These are phyloP conservation scores for Ophiostoma piceae DNA, from an alignment of 2,329 filamentous ascomycete species.

Conservation along the genomic window DNA sequence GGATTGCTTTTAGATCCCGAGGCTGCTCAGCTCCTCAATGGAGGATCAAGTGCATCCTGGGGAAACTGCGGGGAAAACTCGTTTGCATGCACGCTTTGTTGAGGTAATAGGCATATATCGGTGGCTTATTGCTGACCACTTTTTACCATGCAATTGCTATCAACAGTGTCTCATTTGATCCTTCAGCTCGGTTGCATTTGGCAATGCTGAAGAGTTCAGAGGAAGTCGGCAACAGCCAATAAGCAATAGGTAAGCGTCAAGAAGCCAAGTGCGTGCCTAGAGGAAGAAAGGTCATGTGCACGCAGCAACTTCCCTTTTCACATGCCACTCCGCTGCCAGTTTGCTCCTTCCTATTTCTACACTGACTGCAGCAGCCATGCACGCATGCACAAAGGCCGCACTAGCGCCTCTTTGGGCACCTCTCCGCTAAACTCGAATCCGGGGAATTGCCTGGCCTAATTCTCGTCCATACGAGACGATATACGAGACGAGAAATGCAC, in stretches of 20 bases:
- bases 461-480: not conserved
- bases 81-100: not conserved
- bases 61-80: not conserved
- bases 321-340: not conserved
- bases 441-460: not conserved
- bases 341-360: not conserved
- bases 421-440: not conserved
- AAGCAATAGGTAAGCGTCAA: not conserved
- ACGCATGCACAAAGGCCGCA: not conserved
- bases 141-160: not conserved
- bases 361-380: not conserved
- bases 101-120: not conserved
- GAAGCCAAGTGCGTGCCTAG: conserved; percentile 1
- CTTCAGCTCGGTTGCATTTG: not conserved
- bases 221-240: no score
- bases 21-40: not conserved
- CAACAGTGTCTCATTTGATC: not conserved
- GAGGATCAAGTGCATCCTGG: not conserved
- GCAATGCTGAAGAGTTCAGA: not conserved
- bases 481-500: not conserved
- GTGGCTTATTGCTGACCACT: not conserved
- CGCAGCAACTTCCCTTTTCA: conserved; percentile 12
- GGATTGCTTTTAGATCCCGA: conserved; percentile 6
- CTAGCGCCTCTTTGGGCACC: not conserved
- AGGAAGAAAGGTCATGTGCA: not conserved